A percentile compares a stretch with the other conserved stretches of the same genome.
phyloP scores from a whole-genome alignment of 495 filamentous ascomycete species.

The Echria macrotheca region DNA sequence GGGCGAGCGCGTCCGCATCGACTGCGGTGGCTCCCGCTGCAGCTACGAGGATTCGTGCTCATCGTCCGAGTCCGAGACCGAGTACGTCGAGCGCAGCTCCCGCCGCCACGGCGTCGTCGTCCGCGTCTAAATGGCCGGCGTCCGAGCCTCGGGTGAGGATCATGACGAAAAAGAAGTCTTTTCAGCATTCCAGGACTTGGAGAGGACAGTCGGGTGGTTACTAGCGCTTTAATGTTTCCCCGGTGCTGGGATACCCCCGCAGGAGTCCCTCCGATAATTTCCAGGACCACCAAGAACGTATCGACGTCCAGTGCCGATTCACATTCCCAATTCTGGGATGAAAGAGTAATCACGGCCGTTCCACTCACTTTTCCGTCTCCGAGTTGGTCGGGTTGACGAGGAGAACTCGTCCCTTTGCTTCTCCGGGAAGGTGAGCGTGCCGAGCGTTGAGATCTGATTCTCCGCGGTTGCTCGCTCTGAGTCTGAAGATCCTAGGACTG shows the following conservation, averaged over 20 bases:
- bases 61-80: conserved; percentile 54
- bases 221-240: neutral
- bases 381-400: too few species aligned
- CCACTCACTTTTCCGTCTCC: neutral
- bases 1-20: conserved; percentile 86
- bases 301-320: conserved; percentile 16
- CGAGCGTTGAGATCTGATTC: too few species aligned
- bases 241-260: neutral
- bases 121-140: conserved; percentile 35
- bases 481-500: too few species aligned
- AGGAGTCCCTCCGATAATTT: too few species aligned
- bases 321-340: neutral
- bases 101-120: conserved; percentile 77
- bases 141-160: conserved; percentile 26
- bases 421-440: too few species aligned
- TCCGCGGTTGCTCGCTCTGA: too few species aligned
- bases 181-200: conserved; percentile 14
- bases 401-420: too few species aligned
- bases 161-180: conserved; percentile 21
- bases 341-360: conserved; percentile 1
- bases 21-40: conserved; percentile 84
- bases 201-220: neutral
- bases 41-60: conserved; percentile 65
- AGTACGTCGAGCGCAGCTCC: conserved; percentile 51
- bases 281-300: conserved; percentile 15